Conservation (phyloP, 1,284 basidiomycete genomes). For the Mrakiaceae sp. region DNA sequence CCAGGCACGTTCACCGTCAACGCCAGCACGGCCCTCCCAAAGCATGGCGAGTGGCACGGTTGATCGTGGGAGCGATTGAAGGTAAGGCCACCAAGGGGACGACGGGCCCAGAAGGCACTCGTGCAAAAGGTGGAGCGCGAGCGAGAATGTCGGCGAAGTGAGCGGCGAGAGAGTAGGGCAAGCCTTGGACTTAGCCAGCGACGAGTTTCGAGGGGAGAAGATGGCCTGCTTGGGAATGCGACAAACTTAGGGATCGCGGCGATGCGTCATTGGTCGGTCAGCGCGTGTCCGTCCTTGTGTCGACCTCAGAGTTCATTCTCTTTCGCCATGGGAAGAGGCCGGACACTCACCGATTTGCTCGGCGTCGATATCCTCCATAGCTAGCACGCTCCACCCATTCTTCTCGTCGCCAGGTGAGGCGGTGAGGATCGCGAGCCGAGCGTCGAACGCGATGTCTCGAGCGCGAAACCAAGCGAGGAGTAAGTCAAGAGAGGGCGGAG, state of each 20-base stretch:
- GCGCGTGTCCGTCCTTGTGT: conserved; percentile 3
- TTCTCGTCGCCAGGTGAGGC: conserved; percentile 7
- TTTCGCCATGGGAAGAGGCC: background rate
- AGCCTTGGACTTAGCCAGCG: conserved; percentile 18
- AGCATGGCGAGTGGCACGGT: conserved; percentile 27
- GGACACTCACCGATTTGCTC: conserved; percentile 19
- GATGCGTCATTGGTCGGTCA: background rate
- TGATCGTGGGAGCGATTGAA: conserved; percentile 32
- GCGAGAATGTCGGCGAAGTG: conserved; percentile 24
- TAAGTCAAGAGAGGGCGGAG: conserved; percentile 15
- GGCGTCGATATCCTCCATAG: conserved; percentile 16
- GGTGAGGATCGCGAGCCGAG: conserved; percentile 16
- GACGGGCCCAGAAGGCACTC: conserved; percentile 29
- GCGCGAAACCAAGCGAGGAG: conserved; percentile 18
- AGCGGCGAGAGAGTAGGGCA: background rate
- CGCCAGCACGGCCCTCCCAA: conserved; percentile 27
- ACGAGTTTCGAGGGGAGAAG: conserved; percentile 28
- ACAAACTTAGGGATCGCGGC: conserved; percentile 25
- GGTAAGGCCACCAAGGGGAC: conserved; percentile 33
- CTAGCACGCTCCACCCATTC: conserved; percentile 18
- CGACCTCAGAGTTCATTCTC: background rate
- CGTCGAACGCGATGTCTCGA: conserved; percentile 17
- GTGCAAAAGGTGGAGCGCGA: conserved; percentile 33
- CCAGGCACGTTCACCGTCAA: conserved; percentile 25
- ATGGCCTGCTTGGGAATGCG: conserved; percentile 31